Evolutionary conservation across 2,329 filamentous ascomycete species (phyloP).

Genomic region (Fusarium camptoceras): DNA sequence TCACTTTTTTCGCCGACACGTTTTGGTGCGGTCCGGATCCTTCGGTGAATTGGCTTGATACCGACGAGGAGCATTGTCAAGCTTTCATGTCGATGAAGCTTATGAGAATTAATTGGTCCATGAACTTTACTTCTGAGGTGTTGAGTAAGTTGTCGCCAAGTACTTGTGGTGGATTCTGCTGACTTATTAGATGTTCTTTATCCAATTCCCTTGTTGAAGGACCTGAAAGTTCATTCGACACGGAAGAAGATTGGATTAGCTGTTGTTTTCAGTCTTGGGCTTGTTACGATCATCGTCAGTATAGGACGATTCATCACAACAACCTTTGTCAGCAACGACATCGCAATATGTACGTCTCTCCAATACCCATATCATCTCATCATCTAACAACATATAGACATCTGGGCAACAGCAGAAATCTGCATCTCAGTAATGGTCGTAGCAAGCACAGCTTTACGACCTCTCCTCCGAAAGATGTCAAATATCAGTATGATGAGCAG

Average conservation of each 20-base stretch:
- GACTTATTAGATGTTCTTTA: background rate
- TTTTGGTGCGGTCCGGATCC: conserved; percentile 18
- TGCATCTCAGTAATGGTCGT: conserved; percentile 19
- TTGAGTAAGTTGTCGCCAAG: background rate
- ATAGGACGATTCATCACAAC: conserved; percentile 11
- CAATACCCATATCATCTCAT: rapidly evolving
- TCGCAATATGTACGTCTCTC: background rate
- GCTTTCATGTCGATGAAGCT: conserved; percentile 9
- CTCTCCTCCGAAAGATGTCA: conserved; percentile 2
- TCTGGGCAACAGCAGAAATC: conserved; percentile 17
- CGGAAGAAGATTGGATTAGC: conserved; percentile 2
- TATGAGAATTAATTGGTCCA: conserved; percentile 12
- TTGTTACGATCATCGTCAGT: conserved; percentile 6
- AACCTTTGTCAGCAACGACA: conserved; percentile 7
- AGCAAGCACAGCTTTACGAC: conserved; percentile 1
- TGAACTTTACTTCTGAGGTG: conserved; percentile 9
- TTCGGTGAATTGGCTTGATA: conserved; percentile 9
- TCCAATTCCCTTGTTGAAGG: background rate
- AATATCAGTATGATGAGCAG: background rate
- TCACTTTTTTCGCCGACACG: conserved; percentile 7
- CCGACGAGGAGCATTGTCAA: background rate
- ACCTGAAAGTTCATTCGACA: background rate
- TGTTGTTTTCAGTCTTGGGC: conserved; percentile 4
- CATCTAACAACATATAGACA: background rate
- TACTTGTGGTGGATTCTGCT: rapidly evolving